Conservation (phyloP, 768 basidiomycete species). For the Russula griseocarnosa region DNA sequence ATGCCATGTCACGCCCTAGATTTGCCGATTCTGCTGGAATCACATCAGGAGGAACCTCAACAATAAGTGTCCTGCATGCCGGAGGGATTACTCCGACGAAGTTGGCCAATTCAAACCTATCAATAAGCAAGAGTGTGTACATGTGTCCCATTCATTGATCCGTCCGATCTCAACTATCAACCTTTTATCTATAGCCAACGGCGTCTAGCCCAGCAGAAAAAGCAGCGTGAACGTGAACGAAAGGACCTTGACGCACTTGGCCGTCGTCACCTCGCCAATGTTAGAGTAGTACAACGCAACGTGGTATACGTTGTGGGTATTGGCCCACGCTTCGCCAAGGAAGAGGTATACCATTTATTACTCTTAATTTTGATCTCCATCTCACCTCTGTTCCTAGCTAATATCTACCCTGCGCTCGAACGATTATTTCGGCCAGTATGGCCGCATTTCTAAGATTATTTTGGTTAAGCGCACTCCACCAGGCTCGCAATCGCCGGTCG, state of each 20-base stretch:
- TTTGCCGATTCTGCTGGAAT: slow-evolving; percentile 99
- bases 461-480: slow-evolving; percentile 84
- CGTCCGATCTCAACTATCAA: slow-evolving; percentile 16
- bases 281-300: slow-evolving; percentile 94
- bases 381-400: slow-evolving; percentile 45
- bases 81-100: slow-evolving; percentile 89
- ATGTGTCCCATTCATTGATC: slow-evolving; percentile 2
- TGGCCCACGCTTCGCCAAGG: slow-evolving; percentile 89
- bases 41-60: slow-evolving; percentile 96
- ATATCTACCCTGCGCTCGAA: slow-evolving; percentile 89
- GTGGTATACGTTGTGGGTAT: slow-evolving; percentile 96
- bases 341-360: slow-evolving; percentile 66
- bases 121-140: slow-evolving; percentile 86
- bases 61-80: slow-evolving; percentile 93
- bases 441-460: slow-evolving; percentile 93
- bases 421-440: slow-evolving; percentile 98
- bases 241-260: slow-evolving; percentile 89
- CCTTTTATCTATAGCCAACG: slow-evolving; percentile 66
- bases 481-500: slow-evolving; percentile 64
- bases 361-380: slow-evolving; percentile 22
- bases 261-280: slow-evolving; percentile 82
- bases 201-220: slow-evolving; percentile 92
- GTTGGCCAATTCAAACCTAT: slow-evolving; percentile 93
- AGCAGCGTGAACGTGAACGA: slow-evolving; percentile 88
- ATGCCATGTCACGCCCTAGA: slow-evolving; percentile 45